Conservation (phyloP, 805 yeast species). For the Candida chauliodis region DNA sequence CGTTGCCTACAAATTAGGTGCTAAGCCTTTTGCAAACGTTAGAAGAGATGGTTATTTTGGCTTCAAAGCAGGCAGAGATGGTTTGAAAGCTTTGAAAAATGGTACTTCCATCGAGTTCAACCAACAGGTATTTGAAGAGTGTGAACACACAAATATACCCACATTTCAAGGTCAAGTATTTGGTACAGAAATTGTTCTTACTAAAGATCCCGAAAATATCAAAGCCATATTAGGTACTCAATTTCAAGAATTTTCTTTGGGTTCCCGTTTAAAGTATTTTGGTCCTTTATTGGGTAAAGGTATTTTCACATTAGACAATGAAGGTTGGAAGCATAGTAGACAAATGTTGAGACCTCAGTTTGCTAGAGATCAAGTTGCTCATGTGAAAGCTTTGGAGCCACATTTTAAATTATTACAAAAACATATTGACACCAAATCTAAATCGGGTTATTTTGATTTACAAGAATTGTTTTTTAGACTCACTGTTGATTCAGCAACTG, state of each 20-base stretch:
- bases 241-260: slow-evolving; percentile 33
- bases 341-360: slow-evolving; percentile 38
- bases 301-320: slow-evolving; percentile 36
- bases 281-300: slow-evolving; percentile 35
- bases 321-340: slow-evolving; percentile 34
- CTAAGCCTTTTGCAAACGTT: slow-evolving; percentile 10
- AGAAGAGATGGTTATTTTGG: slow-evolving; percentile 18
- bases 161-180: slow-evolving; percentile 4
- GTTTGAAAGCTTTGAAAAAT: slow-evolving; percentile 11
- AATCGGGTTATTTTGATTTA: slow-evolving; percentile 25
- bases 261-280: slow-evolving; percentile 27
- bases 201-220: slow-evolving; percentile 34
- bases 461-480: slow-evolving; percentile 33
- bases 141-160: slow-evolving; percentile 6
- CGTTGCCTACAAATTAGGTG: slow-evolving; percentile 14
- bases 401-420: slow-evolving; percentile 25
- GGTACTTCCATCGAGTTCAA: slow-evolving; percentile 14
- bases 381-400: slow-evolving; percentile 27
- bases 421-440: slow-evolving; percentile 14
- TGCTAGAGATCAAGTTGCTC: slow-evolving; percentile 35
- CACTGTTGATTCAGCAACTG: slow-evolving; percentile 39
- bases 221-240: slow-evolving; percentile 35
- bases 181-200: slow-evolving; percentile 19
- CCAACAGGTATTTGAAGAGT: slow-evolving; percentile 11
- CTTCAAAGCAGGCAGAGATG: slow-evolving; percentile 13